These are phyloP conservation scores for Xerocomus amazonicus DNA, from an alignment of 1,284 basidiomycete genomes.

Conservation along the genomic window DNA sequence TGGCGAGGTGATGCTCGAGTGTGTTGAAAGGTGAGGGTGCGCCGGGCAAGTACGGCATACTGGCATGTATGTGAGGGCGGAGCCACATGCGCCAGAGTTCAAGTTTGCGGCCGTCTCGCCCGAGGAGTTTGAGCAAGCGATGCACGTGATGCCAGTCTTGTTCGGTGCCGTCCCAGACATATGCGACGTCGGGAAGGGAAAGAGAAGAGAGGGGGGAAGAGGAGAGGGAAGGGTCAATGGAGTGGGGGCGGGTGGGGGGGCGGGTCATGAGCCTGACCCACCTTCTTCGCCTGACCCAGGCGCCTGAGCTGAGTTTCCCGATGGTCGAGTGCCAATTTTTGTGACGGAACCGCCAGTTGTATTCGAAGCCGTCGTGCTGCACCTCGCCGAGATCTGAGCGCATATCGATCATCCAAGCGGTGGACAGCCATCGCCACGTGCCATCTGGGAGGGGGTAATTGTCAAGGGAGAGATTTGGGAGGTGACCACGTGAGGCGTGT, in stretches of 20 bases:
- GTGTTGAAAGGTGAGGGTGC: conserved; percentile 30
- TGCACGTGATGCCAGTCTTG: conserved; percentile 62
- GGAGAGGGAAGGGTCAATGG: background rate
- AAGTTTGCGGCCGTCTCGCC: conserved; percentile 64
- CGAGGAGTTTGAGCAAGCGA: conserved; percentile 47
- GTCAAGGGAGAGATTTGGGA: conserved; percentile 53
- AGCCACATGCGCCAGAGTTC: conserved; percentile 73
- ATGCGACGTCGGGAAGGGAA: conserved; percentile 23
- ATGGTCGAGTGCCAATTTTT: conserved; percentile 61
- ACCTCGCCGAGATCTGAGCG: conserved; percentile 66
- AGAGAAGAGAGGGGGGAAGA: conserved; percentile 11
- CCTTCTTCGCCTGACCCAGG: conserved; percentile 68
- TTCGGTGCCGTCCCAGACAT: conserved; percentile 41
- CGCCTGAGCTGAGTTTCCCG: conserved; percentile 56
- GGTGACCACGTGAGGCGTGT: conserved; percentile 37
- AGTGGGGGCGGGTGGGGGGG: conserved; percentile 35
- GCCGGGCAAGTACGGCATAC: conserved; percentile 32
- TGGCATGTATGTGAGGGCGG: conserved; percentile 20
- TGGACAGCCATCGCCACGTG: conserved; percentile 75
- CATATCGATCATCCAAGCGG: conserved; percentile 84
- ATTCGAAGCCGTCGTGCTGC: conserved; percentile 79
- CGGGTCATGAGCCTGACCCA: conserved; percentile 82
- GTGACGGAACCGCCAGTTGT: conserved; percentile 70
- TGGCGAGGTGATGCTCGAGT: conserved; percentile 11
- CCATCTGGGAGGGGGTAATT: conserved; percentile 78